Evolutionary conservation across 2,329 filamentous ascomycete species (phyloP).

Genomic region (Elsinoe australis): DNA sequence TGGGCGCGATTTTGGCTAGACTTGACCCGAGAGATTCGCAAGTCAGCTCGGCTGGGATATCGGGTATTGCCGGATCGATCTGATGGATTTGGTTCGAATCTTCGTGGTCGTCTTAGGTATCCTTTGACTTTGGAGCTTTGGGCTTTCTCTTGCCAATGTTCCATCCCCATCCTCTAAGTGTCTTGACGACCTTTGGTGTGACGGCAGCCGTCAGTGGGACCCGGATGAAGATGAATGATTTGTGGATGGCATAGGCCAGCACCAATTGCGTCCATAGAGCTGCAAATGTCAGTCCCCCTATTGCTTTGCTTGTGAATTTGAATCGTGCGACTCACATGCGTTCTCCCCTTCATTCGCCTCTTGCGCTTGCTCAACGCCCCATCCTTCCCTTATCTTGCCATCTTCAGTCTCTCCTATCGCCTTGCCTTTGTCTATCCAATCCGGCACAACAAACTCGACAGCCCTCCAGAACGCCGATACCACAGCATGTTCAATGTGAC

Average conservation of each 20-base stretch:
- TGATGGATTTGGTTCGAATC: too few relatives aligned
- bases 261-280: conserved; percentile 77
- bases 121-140: conserved; percentile 21
- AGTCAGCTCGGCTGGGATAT: too few relatives aligned
- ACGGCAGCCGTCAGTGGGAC: conserved; percentile 86
- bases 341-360: conserved; percentile 22
- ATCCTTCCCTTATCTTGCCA: conserved; percentile 23
- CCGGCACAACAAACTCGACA: conserved; percentile 53
- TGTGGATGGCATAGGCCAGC: conserved; percentile 93
- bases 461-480: conserved; percentile 52
- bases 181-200: conserved; percentile 89
- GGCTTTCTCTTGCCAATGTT: conserved; percentile 73
- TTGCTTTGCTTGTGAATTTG: too few relatives aligned
- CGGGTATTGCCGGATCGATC: too few relatives aligned
- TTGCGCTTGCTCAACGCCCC: conserved; percentile 24
- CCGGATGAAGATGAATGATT: conserved; percentile 93
- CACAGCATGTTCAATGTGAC: conserved; percentile 61
- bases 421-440: conserved; percentile 21
- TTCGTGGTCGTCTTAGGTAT: neutral
- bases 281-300: conserved; percentile 27
- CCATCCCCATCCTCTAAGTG: conserved; percentile 82
- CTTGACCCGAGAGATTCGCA: too few relatives aligned
- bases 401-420: conserved; percentile 20
- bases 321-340: conserved; percentile 26
- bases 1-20: too few relatives aligned